phyloP scores from a whole-genome alignment of 2,329 filamentous ascomycete genomes.

The Colletotrichum tabaci region DNA sequence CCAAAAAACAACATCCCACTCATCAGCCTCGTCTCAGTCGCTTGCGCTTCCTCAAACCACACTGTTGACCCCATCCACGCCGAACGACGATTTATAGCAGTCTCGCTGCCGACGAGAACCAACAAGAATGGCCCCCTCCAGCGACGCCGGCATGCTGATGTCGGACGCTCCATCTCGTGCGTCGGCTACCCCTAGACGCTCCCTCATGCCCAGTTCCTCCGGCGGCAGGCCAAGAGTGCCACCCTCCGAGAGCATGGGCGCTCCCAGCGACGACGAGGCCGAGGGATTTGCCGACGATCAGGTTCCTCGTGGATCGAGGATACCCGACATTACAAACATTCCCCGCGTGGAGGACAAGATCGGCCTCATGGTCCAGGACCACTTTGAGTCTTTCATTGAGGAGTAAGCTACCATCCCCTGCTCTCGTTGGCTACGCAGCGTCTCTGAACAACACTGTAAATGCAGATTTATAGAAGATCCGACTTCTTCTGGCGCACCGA shows the following conservation, averaged over 20 bases:
- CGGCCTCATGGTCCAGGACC: slow-evolving; percentile 80
- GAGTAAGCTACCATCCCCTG: slow-evolving; percentile 63
- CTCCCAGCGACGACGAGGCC: slow-evolving; percentile 73
- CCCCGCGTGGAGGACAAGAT: slow-evolving; percentile 83
- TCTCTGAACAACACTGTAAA: slow-evolving; percentile 11
- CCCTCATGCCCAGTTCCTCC: slow-evolving; percentile 63
- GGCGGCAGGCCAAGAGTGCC: slow-evolving; percentile 69
- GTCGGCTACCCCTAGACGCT: slow-evolving; percentile 60
- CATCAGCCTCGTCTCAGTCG: slow-evolving; percentile 15
- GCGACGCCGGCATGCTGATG: slow-evolving; percentile 71
- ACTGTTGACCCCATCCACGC: slow-evolving; percentile 2
- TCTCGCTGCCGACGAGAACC: slow-evolving; percentile 1
- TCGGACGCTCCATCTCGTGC: slow-evolving; percentile 67
- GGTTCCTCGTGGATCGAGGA: slow-evolving; percentile 66
- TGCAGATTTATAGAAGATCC: slow-evolving; percentile 78
- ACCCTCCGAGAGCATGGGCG: slow-evolving; percentile 74
- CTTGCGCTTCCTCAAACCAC: slow-evolving; percentile 15
- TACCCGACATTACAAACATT: slow-evolving; percentile 66
- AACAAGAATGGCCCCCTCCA: slow-evolving; percentile 65
- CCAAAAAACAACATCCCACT: slow-evolving; percentile 36
- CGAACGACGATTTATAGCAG: background rate
- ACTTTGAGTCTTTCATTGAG: slow-evolving; percentile 86
- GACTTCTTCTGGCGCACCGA: slow-evolving; percentile 72
- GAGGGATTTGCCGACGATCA: slow-evolving; percentile 77
- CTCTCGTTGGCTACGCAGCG: background rate